phyloP scores from a whole-genome alignment of 129 eudicot species.

The Chrysanthemum makinoi region DNA sequence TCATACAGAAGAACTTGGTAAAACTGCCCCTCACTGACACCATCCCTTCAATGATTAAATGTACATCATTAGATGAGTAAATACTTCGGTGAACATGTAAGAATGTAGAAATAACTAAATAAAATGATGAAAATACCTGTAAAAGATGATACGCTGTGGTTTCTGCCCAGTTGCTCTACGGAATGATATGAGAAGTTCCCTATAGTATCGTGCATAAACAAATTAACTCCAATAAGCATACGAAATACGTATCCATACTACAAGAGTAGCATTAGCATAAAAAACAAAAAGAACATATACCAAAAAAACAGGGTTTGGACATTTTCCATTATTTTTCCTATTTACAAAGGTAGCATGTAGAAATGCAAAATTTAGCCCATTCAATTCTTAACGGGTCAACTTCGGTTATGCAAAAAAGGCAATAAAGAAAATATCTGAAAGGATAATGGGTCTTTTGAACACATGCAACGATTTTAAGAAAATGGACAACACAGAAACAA shows the following conservation, averaged over 20 bases:
- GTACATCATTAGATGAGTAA: not conserved
- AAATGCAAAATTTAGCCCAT: no score
- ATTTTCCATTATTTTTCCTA: no score
- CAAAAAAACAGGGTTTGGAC: no score
- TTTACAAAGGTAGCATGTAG: no score
- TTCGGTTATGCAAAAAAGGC: no score
- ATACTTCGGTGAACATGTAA: not conserved
- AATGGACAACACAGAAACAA: not conserved
- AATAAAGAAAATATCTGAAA: no score
- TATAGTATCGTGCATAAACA: conserved; percentile 21
- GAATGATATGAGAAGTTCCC: conserved; percentile 85
- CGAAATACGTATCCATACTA: not conserved
- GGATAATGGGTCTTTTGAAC: no score
- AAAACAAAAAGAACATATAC: not conserved
- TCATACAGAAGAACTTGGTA: conserved; percentile 86
- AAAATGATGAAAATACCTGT: conserved; percentile 43
- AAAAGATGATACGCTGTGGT: conserved; percentile 78
- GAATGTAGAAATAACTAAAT: not conserved
- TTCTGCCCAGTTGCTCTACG: conserved; percentile 74
- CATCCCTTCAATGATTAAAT: conserved; percentile 55
- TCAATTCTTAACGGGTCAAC: no score
- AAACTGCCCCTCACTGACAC: conserved; percentile 94
- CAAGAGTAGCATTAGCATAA: not conserved
- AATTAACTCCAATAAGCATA: no score
- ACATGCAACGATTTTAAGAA: no score